phyloP scores from a whole-genome alignment of 2,329 filamentous ascomycete species.

The Fusarium globosum region DNA sequence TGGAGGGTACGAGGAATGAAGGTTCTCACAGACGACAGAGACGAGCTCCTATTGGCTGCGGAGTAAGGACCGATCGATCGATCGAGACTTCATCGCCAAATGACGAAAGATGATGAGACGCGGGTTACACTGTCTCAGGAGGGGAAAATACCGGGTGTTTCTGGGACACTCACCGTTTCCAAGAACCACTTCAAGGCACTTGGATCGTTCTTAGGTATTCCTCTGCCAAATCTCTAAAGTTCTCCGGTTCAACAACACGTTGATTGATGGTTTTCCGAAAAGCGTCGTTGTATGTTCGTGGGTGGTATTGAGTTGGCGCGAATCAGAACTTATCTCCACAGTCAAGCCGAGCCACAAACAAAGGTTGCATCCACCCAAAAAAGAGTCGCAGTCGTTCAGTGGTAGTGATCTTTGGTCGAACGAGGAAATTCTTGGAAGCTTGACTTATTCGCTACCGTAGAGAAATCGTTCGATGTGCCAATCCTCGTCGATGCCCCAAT shows the following conservation, averaged over 20 bases:
- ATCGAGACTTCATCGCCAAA: constrained; percentile 44
- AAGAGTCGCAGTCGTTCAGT: neutral
- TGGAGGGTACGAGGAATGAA: constrained; percentile 15
- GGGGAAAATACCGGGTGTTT: constrained; percentile 16
- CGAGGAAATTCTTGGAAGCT: constrained; percentile 1
- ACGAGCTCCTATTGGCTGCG: constrained; percentile 41
- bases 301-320: neutral
- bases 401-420: neutral
- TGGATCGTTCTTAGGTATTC: neutral
- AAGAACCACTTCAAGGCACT: constrained; percentile 5
- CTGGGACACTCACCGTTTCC: constrained; percentile 29
- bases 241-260: neutral
- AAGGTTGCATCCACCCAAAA: constrained; percentile 10
- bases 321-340: constrained; percentile 21
- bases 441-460: neutral
- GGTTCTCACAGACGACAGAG: constrained; percentile 1
- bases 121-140: constrained; percentile 14
- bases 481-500: neutral
- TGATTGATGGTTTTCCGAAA: neutral
- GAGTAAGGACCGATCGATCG: constrained; percentile 48
- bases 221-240: neutral
- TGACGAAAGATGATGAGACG: constrained; percentile 39
- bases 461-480: neutral
- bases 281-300: neutral
- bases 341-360: constrained; percentile 4